Percentiles rank a stretch among this genome's conserved stretches.
phyloP scores from a whole-genome alignment of 257 asterid genomes.

The Henckelia pumila region DNA sequence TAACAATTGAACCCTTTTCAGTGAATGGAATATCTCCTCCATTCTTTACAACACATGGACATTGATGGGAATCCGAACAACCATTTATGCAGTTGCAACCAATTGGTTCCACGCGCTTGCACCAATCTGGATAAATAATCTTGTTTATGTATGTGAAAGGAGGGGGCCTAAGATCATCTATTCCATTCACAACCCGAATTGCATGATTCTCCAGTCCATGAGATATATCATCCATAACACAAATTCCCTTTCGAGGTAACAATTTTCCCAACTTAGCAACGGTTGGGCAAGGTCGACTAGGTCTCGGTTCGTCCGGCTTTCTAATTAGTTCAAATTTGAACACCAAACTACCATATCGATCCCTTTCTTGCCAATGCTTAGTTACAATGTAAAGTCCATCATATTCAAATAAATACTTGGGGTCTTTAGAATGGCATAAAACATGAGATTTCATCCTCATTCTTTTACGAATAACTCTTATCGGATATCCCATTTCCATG shows the following conservation, averaged over 20 bases:
- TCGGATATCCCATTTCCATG: conserved; percentile 40
- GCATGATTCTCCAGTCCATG: conserved; percentile 38
- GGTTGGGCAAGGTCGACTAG: background rate
- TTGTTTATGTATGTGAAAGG: conserved; percentile 38
- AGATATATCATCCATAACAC: conserved; percentile 39
- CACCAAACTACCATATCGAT: conserved; percentile 44
- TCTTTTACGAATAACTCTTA: conserved; percentile 61
- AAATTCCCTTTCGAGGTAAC: background rate
- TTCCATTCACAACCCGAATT: conserved; percentile 37
- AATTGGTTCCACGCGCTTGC: background rate
- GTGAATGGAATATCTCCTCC: conserved; percentile 57
- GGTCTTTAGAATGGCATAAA: conserved; percentile 21
- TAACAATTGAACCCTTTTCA: conserved; percentile 26
- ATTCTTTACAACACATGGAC: conserved; percentile 43
- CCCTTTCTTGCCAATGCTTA: conserved; percentile 36
- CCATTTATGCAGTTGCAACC: conserved; percentile 48
- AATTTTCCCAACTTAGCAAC: conserved; percentile 3
- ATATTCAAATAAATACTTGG: conserved; percentile 40
- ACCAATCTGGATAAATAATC: conserved; percentile 35
- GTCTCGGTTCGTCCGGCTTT: conserved; percentile 43
- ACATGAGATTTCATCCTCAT: conserved; percentile 15
- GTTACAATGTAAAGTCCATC: conserved; percentile 63
- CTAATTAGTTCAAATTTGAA: conserved; percentile 61
- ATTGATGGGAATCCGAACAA: conserved; percentile 35
- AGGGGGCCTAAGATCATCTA: conserved; percentile 35